These are phyloP conservation scores for Globisporangium viniferum DNA, from an alignment of 352 stramenopile species.

Conservation along the genomic window DNA sequence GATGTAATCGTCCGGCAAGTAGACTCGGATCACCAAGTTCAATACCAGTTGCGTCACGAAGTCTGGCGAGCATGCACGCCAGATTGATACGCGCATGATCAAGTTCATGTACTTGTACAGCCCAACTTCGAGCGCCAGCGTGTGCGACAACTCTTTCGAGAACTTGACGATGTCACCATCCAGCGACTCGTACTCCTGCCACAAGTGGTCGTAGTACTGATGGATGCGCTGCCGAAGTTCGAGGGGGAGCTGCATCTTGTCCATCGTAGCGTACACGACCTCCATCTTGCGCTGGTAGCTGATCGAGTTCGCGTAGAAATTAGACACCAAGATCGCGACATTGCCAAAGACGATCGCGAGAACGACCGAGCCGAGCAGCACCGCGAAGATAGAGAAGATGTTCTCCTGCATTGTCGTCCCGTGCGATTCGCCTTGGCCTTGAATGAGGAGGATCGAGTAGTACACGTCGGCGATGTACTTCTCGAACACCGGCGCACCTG, in stretches of 20 bases:
- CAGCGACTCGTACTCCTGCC: conserved; percentile 63
- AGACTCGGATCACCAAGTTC: conserved; percentile 46
- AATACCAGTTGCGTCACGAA: conserved; percentile 58
- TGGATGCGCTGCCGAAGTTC: conserved; percentile 56
- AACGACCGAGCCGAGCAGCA: conserved; percentile 46
- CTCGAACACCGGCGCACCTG: not conserved
- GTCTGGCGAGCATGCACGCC: conserved; percentile 42
- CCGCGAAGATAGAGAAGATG: conserved; percentile 36
- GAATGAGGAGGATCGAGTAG: conserved; percentile 40
- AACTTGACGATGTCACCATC: conserved; percentile 53
- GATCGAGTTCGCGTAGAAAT: conserved; percentile 53
- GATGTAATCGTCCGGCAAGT: conserved; percentile 65
- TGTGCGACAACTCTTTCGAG: conserved; percentile 53
- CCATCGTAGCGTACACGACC: conserved; percentile 49
- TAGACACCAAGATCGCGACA: conserved; percentile 56
- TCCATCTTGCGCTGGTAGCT: conserved; percentile 72
- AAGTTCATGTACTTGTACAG: conserved; percentile 73
- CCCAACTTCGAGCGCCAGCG: conserved; percentile 58
- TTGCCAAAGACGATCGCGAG: conserved; percentile 63
- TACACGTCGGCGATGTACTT: conserved; percentile 45
- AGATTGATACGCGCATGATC: conserved; percentile 38
- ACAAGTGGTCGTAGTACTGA: conserved; percentile 66
- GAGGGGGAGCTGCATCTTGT: conserved; percentile 41
- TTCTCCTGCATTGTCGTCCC: conserved; percentile 26
- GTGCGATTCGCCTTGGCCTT: conserved; percentile 45